A percentile compares a stretch with the other conserved stretches of the same genome.
Conservation (phyloP, 192 early-diverging fungal species). For the Kappamyces sp. region DNA sequence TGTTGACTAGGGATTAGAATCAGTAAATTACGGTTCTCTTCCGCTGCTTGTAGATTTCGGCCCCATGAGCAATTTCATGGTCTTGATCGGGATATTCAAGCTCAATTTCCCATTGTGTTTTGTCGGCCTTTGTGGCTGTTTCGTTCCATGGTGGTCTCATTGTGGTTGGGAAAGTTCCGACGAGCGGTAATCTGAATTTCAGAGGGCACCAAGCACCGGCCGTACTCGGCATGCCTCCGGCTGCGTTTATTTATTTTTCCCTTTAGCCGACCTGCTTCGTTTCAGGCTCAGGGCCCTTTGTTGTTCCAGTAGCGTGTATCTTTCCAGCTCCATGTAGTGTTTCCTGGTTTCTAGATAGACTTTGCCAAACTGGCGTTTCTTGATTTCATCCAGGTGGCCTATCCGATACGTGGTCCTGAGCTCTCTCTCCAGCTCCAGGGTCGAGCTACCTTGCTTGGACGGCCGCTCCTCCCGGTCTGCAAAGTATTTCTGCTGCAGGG, state of each 20-base stretch:
- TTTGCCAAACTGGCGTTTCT: slow-evolving; percentile 9
- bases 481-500: slow-evolving; percentile 9
- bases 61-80: slow-evolving; percentile 4
- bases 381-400: slow-evolving; percentile 12
- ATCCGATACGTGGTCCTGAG: slow-evolving; percentile 8
- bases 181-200: too few species aligned
- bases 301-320: too few species aligned
- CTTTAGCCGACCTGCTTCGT: too few species aligned
- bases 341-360: slow-evolving; percentile 1
- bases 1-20: not conserved
- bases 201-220: too few species aligned
- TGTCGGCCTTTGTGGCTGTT: too few species aligned
- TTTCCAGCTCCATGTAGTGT: slow-evolving; percentile 14
- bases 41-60: not conserved
- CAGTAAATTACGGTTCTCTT: not conserved
- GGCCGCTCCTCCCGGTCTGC: slow-evolving; percentile 5
- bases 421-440: slow-evolving; percentile 6
- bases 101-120: slow-evolving; percentile 5
- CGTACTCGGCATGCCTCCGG: too few species aligned
- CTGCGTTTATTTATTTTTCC: too few species aligned
- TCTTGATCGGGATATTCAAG: slow-evolving; percentile 10
- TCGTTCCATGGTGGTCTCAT: too few species aligned
- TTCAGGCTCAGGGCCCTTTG: too few species aligned
- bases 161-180: too few species aligned
- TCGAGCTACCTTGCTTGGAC: too few species aligned